Percentiles rank a stretch among this genome's conserved stretches.
Evolutionary conservation across 495 filamentous ascomycete genomes (phyloP).

Genomic region (Penicillium cinerascens): DNA sequence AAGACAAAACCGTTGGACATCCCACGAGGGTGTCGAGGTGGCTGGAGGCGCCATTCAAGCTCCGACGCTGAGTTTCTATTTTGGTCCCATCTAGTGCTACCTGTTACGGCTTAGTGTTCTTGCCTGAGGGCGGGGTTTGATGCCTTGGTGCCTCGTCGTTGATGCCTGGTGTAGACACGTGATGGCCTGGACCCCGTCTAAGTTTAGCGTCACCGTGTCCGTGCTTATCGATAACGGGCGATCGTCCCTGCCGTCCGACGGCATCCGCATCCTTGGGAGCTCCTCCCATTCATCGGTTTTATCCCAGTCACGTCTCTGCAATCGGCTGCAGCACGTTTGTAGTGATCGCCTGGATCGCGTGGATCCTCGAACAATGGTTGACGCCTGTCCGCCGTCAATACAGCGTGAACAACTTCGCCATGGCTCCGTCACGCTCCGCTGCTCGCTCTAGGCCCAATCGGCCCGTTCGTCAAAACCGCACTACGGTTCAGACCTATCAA

Average conservation of each 20-base stretch:
- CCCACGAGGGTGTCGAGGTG: slow-evolving; percentile 27
- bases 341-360: neutral
- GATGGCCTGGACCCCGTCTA: neutral
- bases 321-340: neutral
- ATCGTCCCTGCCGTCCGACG: slow-evolving; percentile 18
- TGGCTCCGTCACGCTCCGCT: slow-evolving; percentile 27
- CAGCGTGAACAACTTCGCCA: slow-evolving; percentile 1
- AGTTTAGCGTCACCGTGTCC: neutral
- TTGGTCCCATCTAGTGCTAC: slow-evolving; percentile 17
- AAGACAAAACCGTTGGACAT: neutral
- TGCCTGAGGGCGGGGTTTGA: slow-evolving; percentile 34
- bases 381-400: neutral
- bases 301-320: neutral
- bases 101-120: slow-evolving; percentile 8
- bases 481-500: slow-evolving; percentile 37
- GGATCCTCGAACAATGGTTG: neutral
- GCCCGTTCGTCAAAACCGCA: slow-evolving; percentile 40
- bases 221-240: slow-evolving; percentile 26
- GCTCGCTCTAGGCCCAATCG: slow-evolving; percentile 21
- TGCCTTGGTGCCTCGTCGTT: slow-evolving; percentile 1
- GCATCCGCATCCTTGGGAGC: slow-evolving; percentile 4
- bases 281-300: neutral
- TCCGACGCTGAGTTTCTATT: slow-evolving; percentile 25
- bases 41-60: slow-evolving; percentile 27
- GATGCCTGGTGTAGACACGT: slow-evolving; percentile 14